Evolutionary conservation across 2,329 filamentous ascomycete genomes (phyloP), one percentile per base, ranked within the genome.

Genomic region (Colletotrichum echinochloae): DNA sequence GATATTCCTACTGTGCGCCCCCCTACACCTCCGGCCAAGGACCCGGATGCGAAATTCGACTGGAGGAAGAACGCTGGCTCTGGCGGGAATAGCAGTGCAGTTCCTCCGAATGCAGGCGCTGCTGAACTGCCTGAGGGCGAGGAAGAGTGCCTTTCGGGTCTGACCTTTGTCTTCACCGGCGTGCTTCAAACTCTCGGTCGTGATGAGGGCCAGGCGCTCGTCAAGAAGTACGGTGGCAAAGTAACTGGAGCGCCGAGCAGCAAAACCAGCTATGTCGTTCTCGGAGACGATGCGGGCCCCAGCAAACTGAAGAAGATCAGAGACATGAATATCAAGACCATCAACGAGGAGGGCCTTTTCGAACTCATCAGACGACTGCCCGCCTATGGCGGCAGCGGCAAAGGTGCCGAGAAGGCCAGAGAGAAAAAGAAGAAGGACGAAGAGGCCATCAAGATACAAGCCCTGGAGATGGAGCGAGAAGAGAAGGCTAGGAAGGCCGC

Each of bases 141-240:
- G 62, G 93, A 96, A 14, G 97, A 98, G 75, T 99, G 96, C 78
- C 87, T 99, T 66, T 91, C 91, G 65, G 96, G 97, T 0, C 85
- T 98, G 65, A 92, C 90, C 0, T 99, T 99, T 77, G 96, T 99
- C 35, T 99, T 99, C 76, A 99, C 97, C 0, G 96, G 96, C 30
- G 87, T 98, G 30, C 84, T 98, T 48, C 88, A 93, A 71, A 91
- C 89, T 0, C 88, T 98, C 66, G 91, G 92, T 54, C 90, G 96
- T 71, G 94, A 97, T 7, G 94, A 97, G 75, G 95, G 90, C 1
- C 91, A 95, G 74, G 90, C 88, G 52, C 84, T 99, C 23, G 94
- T 98, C 66, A 99, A 99, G 80, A 90, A 91, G 72, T 97, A 98
- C 79, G 97, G 96, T 51, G 96, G 96, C 63, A 98, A 97, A 81